These are phyloP conservation scores for Malus orientalis DNA, from an alignment of 306 rosid genomes.

Conservation along the genomic window DNA sequence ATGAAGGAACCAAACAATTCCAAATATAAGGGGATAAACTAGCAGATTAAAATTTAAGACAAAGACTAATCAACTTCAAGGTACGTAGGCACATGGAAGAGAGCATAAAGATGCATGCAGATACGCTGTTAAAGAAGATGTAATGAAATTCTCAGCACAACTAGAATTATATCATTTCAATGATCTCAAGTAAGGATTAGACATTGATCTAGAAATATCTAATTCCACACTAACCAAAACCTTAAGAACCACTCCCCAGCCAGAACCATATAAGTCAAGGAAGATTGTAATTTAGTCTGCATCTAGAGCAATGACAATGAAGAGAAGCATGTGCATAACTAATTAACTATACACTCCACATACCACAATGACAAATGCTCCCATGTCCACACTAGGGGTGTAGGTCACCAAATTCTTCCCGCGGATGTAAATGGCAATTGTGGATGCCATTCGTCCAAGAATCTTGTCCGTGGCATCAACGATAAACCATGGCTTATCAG, in stretches of 20 bases:
- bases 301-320: not conserved
- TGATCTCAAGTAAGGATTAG: constrained; percentile 2
- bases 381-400: constrained; percentile 98
- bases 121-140: not conserved
- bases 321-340: not conserved
- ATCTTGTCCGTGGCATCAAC: constrained; percentile 89
- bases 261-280: constrained; percentile 2
- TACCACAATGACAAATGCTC: constrained; percentile 96
- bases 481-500: constrained; percentile 78
- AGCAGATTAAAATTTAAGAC: not conserved
- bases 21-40: not conserved
- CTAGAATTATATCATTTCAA: not conserved
- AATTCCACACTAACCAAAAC: not conserved
- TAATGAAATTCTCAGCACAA: not conserved
- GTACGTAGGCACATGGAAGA: not conserved
- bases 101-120: not conserved
- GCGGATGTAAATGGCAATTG: constrained; percentile 73
- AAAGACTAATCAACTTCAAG: not conserved
- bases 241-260: not conserved
- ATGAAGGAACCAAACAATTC: not conserved
- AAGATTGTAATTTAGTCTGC: not conserved
- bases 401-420: constrained; percentile 76
- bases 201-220: not conserved
- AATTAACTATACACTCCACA: constrained; percentile 17
- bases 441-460: constrained; percentile 90